Evolutionary conservation across 768 basidiomycete genomes (phyloP).

Genomic region (Russula vinacea): DNA sequence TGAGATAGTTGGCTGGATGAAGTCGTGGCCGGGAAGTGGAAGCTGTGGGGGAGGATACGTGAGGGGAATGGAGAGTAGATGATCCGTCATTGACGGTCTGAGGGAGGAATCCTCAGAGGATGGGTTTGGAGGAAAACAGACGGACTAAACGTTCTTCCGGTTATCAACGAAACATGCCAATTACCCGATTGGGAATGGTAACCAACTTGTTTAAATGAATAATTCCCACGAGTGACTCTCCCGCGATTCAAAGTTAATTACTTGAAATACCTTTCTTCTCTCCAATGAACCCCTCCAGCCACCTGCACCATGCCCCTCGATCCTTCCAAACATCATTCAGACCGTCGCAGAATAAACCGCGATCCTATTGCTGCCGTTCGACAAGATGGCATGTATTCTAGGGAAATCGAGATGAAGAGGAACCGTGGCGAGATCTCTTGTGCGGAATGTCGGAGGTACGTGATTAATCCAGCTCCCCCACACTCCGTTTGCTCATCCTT

Average conservation of each 20-base stretch:
- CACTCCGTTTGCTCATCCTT: not conserved
- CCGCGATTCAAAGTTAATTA: constrained; percentile 16
- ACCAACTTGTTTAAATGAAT: constrained; percentile 1
- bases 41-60: not conserved
- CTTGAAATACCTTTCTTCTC: constrained; percentile 19
- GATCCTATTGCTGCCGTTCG: constrained; percentile 51
- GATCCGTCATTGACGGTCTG: not conserved
- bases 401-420: constrained; percentile 72
- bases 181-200: constrained; percentile 9
- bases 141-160: not conserved
- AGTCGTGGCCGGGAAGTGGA: not conserved
- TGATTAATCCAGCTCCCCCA: constrained; percentile 35
- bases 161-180: not conserved
- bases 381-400: constrained; percentile 52
- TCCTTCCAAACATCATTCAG: constrained; percentile 44
- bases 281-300: constrained; percentile 8
- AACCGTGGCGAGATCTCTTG: constrained; percentile 73
- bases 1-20: not conserved
- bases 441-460: constrained; percentile 76
- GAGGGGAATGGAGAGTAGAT: not conserved
- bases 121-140: not conserved
- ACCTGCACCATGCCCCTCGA: constrained; percentile 52
- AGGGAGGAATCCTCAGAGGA: not conserved
- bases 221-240: constrained; percentile 5
- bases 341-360: constrained; percentile 45